Conservation (phyloP, 768 basidiomycete genomes). For the Daedaleopsis sinensis region DNA sequence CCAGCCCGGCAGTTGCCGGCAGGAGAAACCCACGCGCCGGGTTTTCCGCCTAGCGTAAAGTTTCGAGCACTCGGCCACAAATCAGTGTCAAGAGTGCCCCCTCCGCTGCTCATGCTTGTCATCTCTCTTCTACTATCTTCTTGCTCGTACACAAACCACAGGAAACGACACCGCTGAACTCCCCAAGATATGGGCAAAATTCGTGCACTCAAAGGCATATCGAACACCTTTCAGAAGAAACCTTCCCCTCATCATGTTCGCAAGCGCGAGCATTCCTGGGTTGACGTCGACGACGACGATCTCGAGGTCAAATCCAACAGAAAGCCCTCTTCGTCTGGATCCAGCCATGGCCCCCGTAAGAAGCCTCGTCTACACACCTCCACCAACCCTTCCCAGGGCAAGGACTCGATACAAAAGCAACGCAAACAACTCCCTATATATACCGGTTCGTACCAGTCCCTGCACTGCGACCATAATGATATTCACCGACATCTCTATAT, state of each 20-base stretch:
- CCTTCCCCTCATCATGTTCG: slow-evolving; percentile 4
- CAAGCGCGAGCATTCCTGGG: slow-evolving; percentile 29
- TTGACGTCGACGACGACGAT: slow-evolving; percentile 35
- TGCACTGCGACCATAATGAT: background rate
- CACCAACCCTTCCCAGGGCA: slow-evolving; percentile 5
- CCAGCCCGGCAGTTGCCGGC: background rate
- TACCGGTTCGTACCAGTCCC: slow-evolving; percentile 49
- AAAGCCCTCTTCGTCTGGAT: slow-evolving; percentile 8
- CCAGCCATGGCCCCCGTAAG: slow-evolving; percentile 10
- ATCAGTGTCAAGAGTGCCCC: background rate
- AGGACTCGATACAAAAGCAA: slow-evolving; percentile 55
- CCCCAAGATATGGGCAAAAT: slow-evolving; percentile 17
- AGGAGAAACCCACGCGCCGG: background rate
- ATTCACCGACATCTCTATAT: background rate
- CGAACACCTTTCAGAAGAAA: slow-evolving; percentile 10
- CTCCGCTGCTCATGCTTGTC: slow-evolving; percentile 9
- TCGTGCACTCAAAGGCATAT: slow-evolving; percentile 25
- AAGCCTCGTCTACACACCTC: slow-evolving; percentile 17
- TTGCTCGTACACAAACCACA: slow-evolving; percentile 11
- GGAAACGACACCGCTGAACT: slow-evolving; percentile 1
- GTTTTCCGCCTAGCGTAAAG: background rate
- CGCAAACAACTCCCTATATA: slow-evolving; percentile 78
- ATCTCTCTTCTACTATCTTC: background rate
- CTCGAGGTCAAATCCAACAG: slow-evolving; percentile 18
- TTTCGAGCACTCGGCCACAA: too few relatives aligned